Evolutionary conservation across 768 basidiomycete species (phyloP), one percentile per base, ranked within the genome.

Genomic region (Lyophyllum semitale): DNA sequence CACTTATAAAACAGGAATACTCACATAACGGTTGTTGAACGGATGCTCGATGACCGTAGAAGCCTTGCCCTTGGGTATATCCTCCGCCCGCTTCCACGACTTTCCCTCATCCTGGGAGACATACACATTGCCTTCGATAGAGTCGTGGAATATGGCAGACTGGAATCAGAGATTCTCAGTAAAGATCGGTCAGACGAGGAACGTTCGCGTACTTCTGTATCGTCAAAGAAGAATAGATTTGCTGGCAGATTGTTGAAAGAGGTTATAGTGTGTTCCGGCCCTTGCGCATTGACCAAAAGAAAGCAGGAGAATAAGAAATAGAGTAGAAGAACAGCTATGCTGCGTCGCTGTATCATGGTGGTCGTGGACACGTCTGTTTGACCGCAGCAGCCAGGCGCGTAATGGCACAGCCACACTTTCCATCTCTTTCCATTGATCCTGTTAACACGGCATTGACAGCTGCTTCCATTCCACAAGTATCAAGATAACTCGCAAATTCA

Each of bases 31-130:
- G 58, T 85, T 91, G 67, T 96, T 82, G 63, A 87, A 86, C 1
- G 97, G 96, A 67, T 98, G 97, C 58, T 88, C 84, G 48, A 98
- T 74, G 32, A 98, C 84, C 78, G 89, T 84, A 2, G 75, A 61
- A 0, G 89, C 84, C 44, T 80, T 73, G 17, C 88, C 89, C 51
- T 62, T 54, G 0, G 79, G 83, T 51, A 90, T 78, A 32, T 70
- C 81, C 0, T 77, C 72, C 17, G 78, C 81, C 23, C 68, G 73
- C 7, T 77, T 78, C 73, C 83, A 86, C 0, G 73, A 67, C 71
- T 87, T 93, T 49, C 97, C 97, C 74, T 99, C 97, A 65, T 98
- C 84, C 15, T 78, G 76, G 3, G 95, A 95, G 15, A 95, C 80
- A 63, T 84, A 84, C 8, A 98, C 77, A 59, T 84, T 79, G 11